Evolutionary conservation across 148 eudicot genomes (phyloP), one percentile per base, ranked within the genome.

Genomic region (Chenopodium suecicum): DNA sequence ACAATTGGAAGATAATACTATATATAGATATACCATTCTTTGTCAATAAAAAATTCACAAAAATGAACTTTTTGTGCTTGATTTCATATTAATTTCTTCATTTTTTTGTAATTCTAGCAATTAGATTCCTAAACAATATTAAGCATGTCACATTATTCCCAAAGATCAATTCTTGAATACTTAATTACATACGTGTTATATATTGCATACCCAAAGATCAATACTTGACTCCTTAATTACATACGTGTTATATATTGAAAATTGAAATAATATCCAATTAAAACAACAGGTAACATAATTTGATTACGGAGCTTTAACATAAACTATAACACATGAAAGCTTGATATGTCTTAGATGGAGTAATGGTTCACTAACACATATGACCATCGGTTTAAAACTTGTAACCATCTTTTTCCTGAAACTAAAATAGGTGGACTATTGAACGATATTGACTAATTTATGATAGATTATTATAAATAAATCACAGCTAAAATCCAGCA

Each of bases 21-120:
- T 41, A 41, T 41, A 41, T 71, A 7, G 14, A 44, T 11, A 48
- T 73, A 72, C 76, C 60, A 73, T 73, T 73, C 76, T 73, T 73
- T 73, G 60, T 73, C 34, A 73, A 48, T 73, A 17, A 14, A 17
- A 14, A 2, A n/a, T 9, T 72, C 6, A 20, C 29, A 44, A n/a
- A 22, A n/a, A 23, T 73, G 27, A 20, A 47, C 4, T 73, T 73
- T 27, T 67, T 25, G 25, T 73, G 9, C 48, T 47, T 73, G 9
- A 9, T 73, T 73, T 46, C 56, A 22, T 22, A n/a, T n/a, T 7
- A 41, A 22, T 13, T 12, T 56, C 20, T 56, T 56, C 22, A 56
- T 56, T 56, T 56, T 56, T 56, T 56, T 3, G 16, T 56, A 54
- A 54, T 2, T 54, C 60, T 54, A 54, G 60, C 60, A 54, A 54